phyloP scores from a whole-genome alignment of 1,284 basidiomycete species.

The Naganishia albida region DNA sequence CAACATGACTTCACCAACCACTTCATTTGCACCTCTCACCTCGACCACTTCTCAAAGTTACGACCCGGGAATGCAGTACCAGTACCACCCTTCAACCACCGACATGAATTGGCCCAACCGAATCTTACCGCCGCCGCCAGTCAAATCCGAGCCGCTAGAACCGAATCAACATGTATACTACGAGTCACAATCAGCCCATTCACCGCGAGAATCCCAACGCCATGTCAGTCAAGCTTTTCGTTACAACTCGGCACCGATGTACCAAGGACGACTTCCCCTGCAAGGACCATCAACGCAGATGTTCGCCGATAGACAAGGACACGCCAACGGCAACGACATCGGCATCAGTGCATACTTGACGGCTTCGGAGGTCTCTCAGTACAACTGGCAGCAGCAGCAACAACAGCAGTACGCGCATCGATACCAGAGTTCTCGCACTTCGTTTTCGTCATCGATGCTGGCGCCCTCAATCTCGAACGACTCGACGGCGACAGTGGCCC shows the following conservation, averaged over 20 bases:
- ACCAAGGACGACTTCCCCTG: constrained; percentile 9
- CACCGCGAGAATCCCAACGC: background rate
- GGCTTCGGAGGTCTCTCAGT: background rate
- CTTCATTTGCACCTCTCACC: background rate
- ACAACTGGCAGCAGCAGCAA: constrained; percentile 23
- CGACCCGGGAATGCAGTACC: background rate
- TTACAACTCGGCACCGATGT: background rate
- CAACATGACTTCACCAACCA: background rate
- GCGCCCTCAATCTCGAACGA: background rate
- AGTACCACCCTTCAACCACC: background rate
- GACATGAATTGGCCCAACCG: constrained; percentile 1
- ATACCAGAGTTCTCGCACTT: constrained; percentile 1
- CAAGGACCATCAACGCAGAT: constrained; percentile 1
- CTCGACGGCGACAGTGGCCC: constrained; percentile 8
- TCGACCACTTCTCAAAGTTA: background rate
- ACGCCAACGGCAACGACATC: background rate
- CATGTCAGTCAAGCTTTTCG: background rate
- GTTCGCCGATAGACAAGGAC: background rate
- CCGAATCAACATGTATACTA: background rate
- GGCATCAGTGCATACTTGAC: background rate
- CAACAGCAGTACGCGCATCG: constrained; percentile 13
- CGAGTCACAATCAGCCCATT: background rate
- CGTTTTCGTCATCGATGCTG: constrained; percentile 1
- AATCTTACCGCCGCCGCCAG: constrained; percentile 3
- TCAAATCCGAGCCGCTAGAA: constrained; percentile 10